Conservation (phyloP, 2,329 filamentous ascomycete genomes). For the Elsinoe arachidis region DNA sequence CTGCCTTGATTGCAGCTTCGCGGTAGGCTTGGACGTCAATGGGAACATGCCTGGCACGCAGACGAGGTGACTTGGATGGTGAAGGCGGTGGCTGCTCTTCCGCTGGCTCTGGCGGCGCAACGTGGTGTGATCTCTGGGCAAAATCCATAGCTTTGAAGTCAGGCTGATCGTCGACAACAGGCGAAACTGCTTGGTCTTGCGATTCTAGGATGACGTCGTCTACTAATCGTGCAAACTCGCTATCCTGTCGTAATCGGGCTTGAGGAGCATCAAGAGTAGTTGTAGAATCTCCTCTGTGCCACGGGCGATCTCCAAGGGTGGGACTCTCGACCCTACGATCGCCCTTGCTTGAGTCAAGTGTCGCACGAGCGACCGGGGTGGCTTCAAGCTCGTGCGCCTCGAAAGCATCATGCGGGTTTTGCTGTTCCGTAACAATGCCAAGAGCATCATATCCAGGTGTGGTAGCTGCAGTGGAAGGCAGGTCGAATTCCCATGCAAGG, state of each 20-base stretch:
- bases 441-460: slow-evolving; percentile 11
- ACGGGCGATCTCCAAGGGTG: slow-evolving; percentile 6
- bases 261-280: neutral
- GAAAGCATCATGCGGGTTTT: neutral
- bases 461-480: neutral
- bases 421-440: neutral
- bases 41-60: slow-evolving; percentile 5
- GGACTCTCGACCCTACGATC: slow-evolving; percentile 11
- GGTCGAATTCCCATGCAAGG: slow-evolving; percentile 11
- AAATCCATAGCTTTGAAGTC: slow-evolving; percentile 4
- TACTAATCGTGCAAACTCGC: slow-evolving; percentile 3
- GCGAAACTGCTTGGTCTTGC: slow-evolving; percentile 20
- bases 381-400: slow-evolving; percentile 4
- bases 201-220: slow-evolving; percentile 19
- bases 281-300: slow-evolving; percentile 5
- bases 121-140: neutral
- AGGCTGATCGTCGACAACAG: neutral
- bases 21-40: slow-evolving; percentile 10
- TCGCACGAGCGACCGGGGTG: neutral
- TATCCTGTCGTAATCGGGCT: neutral
- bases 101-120: neutral
- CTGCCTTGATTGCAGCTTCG: slow-evolving; percentile 8
- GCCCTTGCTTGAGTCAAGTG: neutral
- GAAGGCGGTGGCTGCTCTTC: neutral
- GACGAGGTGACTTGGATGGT: neutral